phyloP scores from a whole-genome alignment of 1,284 basidiomycete species.

The Malassezia pachydermatis region DNA sequence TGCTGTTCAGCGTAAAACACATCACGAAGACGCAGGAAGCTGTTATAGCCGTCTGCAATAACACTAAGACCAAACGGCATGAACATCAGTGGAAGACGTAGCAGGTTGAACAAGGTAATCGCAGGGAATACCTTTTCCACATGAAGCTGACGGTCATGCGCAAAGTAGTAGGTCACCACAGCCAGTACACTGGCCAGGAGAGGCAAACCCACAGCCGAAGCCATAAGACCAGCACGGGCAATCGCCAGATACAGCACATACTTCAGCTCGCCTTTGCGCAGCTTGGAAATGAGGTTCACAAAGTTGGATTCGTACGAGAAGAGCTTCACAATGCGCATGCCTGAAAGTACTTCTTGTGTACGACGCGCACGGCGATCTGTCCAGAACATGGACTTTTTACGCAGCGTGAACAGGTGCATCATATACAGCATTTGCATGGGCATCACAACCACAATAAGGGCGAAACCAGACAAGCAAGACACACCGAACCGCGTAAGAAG shows the following conservation, averaged over 20 bases:
- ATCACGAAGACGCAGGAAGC: conserved; percentile 35
- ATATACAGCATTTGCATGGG: conserved; percentile 64
- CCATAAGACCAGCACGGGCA: conserved; percentile 62
- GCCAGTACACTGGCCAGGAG: conserved; percentile 71
- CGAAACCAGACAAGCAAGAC: conserved; percentile 71
- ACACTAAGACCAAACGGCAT: conserved; percentile 42
- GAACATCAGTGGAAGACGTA: conserved; percentile 66
- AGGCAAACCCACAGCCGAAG: conserved; percentile 62
- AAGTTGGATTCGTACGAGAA: conserved; percentile 40
- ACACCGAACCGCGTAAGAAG: conserved; percentile 67
- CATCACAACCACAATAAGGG: conserved; percentile 59
- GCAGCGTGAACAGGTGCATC: conserved; percentile 62
- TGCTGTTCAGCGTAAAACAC: conserved; percentile 59
- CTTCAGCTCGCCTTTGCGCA: conserved; percentile 65
- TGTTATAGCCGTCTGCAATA: conserved; percentile 40
- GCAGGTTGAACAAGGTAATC: conserved; percentile 50
- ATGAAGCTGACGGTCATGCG: conserved; percentile 56
- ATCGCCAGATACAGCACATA: conserved; percentile 68
- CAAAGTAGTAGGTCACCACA: conserved; percentile 68
- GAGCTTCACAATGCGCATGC: conserved; percentile 47
- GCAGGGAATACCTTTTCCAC: conserved; percentile 52
- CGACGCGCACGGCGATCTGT: conserved; percentile 58
- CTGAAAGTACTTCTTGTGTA: conserved; percentile 42
- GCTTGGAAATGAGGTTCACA: conserved; percentile 59
- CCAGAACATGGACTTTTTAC: conserved; percentile 73